Evolutionary conservation across 139 green algal species (phyloP), one percentile per base, ranked within the genome.

Genomic region (Picochlorum sp.): DNA sequence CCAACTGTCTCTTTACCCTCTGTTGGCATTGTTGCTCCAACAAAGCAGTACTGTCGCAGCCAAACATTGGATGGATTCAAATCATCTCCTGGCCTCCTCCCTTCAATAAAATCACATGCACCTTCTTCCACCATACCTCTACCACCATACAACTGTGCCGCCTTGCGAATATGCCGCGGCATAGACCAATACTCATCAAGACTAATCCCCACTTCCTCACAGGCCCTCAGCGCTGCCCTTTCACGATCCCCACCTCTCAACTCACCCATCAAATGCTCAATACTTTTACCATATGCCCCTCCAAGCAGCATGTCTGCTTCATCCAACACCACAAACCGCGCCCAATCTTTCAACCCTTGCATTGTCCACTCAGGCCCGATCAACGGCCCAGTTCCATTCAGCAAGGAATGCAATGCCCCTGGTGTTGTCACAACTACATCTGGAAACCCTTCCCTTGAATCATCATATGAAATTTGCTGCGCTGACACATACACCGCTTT

Each of bases 251-350:
- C 78, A 11, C 72, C 55, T 37, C 77, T 73, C 38, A 91, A 67
- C 26, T 70, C 77, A 57, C 80, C 77, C 28, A 95, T 72, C 18
- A 97, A 51, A 21, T 67, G 31, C 9, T 70, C 58, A 15, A 90
- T 68, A 54, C 81, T 71, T 47, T 70, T 72, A 10, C 55, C 66
- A 60, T 85, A 98, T 15, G 83, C 72, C 1, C 85, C 83, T 0
- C 64, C 73, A n/a, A 97, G 69, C 73, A 98, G 69, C 78, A 95
- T 60, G 69, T 98, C 93, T 0, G 91, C 89, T 77, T 98, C 93
- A 72, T 98, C 93, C 49, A 95, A 65, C 30, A 98, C 87, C 18
- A 97, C 75, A 60, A 81, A 69, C 4, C 71, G 67, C 15, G 88
- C 78, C 52, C 70, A 68, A 7, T 31, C 24, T 0, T 76, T 56